Base-by-base conservation (phyloP, 257 asterid species). In the Striga asiatica region DNA sequence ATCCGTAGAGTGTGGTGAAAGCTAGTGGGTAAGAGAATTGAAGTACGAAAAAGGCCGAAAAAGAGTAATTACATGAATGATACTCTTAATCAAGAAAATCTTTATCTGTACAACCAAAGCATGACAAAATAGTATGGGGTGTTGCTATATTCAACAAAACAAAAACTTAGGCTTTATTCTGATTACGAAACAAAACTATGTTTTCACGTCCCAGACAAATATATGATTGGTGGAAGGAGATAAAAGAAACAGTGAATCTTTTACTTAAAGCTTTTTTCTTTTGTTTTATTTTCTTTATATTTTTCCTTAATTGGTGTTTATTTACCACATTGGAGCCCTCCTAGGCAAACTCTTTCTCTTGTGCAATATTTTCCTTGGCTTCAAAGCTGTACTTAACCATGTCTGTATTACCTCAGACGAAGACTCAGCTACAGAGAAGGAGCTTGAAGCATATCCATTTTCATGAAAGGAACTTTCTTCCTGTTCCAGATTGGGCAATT, bases 261-360 rank as follows among this genome's bases (percentile, higher is more conserved):
- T n/a, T 32, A 32, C 10, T 32, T 2, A 2, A 5, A 32, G 38
- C 6, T 2, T 32, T 32, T 32, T 32, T 16, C 3, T 24, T 35
- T 20, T 31, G 57, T 38, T 22, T 8, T 13, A 13, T 23, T 64
- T 27, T 53, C 29, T 13, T 12, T 27, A 16, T 9, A 0, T 16
- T 11, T 23, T 51, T 24, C 1, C 10, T 24, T 42, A 27, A 27
- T 31, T 17, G 6, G 2, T 22, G 1, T 14, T 61, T 0, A 31
- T 29, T 60, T 56, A 81, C 42, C 38, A 58, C 21, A 81, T 37
- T 1, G 94, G 91, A 64, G 94, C 76, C 69, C 94, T 79, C 6
- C 65, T 67, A 21, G 89, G 94, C 1, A 66, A 51, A 42, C 89
- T 71, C 76, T 81, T 81, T 67, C 89, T 81, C 71, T 81, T 81